Evolutionary conservation across 75 land plant genomes (phyloP).

Genomic region (Ceratopteris richardii): DNA sequence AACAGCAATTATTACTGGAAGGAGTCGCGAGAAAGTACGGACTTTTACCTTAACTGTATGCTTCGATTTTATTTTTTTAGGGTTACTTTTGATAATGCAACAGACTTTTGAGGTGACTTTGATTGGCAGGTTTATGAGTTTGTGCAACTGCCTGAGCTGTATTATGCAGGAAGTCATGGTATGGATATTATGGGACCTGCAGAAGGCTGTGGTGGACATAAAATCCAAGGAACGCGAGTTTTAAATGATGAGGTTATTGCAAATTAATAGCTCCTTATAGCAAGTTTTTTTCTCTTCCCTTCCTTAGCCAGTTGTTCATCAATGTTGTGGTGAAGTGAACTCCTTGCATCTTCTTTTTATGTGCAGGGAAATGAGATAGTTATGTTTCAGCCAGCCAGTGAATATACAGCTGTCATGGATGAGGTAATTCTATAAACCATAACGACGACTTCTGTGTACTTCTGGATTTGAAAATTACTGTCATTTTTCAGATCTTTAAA

Average conservation of each 20-base stretch:
- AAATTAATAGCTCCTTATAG: neutral
- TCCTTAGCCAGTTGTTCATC: neutral
- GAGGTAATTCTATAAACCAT: slow-evolving; percentile 73
- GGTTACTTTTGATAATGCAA: no score
- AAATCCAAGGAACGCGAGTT: slow-evolving; percentile 6
- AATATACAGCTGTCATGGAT: slow-evolving; percentile 69
- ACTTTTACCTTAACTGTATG: neutral
- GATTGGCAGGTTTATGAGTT: slow-evolving; percentile 74
- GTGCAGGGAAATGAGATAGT: slow-evolving; percentile 62
- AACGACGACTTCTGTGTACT: no score
- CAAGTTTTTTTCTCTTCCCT: neutral
- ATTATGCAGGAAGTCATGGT: slow-evolving; percentile 98
- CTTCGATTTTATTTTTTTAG: neutral
- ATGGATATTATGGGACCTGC: slow-evolving; percentile 95
- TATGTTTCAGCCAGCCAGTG: slow-evolving; percentile 88
- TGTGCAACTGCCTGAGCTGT: slow-evolving; percentile 82
- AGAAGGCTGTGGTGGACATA: slow-evolving; percentile 13
- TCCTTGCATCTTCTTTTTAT: neutral
- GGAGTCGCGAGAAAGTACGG: slow-evolving; percentile 53
- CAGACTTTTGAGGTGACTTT: neutral
- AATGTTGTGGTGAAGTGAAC: neutral
- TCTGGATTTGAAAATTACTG: no score
- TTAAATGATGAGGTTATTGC: slow-evolving; percentile 18
- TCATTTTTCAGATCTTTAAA: slow-evolving; percentile 10
- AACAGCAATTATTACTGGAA: slow-evolving; percentile 62